Evolutionary conservation across 805 yeast species (phyloP), one percentile per base, ranked within the genome.

Genomic region (Kazachstania kunashirensis): DNA sequence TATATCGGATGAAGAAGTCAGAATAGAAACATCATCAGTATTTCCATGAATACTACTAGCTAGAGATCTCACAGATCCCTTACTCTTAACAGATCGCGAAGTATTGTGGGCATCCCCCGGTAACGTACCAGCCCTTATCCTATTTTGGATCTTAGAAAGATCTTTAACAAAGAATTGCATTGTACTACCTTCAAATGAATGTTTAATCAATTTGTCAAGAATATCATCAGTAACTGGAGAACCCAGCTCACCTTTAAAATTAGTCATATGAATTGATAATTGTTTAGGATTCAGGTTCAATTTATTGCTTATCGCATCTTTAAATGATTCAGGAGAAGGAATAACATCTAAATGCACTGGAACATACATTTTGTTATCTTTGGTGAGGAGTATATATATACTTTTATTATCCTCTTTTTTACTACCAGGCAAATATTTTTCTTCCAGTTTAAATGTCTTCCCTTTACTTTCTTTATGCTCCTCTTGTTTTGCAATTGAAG

Each of bases 231-330:
- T 70, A 14, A 81, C 47, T 0, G 75, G 65, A 5, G 62, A 70
- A 20, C 86, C 89, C 20, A 70, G 67, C 12, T 67, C 66, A 33
- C 76, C 63, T 15, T 76, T 75, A 53, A 77, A 74, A 36, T 84
- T 94, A 0, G 94, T 80, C 42, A 84, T 55, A 44, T 78, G 80
- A 29, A 75, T 64, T 0, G 67, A 53, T 23, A 57, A 36, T 10
- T 53, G 53, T 6, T 47, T 37, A 8, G 51, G 44, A 14, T 44
- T 45, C 3, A 57, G 49, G 4, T 48, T 46, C 13, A 77, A 47
- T 2, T 60, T 54, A 1, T 61, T 52, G 0, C 67, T 52, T 13
- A 77, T 43, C 9, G 51, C 47, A 2, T 50, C 53, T 42, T 71
- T 77, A 21, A 73, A 60, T 1, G 58, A 61, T 0, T 50, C 58